Percentiles rank a stretch among this genome's conserved stretches.
phyloP scores from a whole-genome alignment of 768 basidiomycete species.

The Phylloporus sp. region DNA sequence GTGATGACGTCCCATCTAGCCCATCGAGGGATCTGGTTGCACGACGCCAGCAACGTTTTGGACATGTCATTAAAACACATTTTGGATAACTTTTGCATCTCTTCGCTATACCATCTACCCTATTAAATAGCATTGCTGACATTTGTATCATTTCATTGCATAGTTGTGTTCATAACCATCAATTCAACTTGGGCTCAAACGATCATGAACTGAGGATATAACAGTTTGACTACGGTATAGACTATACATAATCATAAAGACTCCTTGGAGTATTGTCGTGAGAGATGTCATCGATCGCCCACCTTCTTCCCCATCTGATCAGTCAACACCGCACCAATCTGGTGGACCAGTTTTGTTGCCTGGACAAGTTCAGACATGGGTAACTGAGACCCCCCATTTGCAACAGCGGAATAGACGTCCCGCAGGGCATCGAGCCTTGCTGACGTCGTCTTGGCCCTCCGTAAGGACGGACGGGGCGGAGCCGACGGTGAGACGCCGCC shows the following conservation, averaged over 20 bases:
- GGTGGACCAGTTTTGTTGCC: constrained; percentile 42
- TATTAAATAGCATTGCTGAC: constrained; percentile 10
- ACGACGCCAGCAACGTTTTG: constrained; percentile 37
- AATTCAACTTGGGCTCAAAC: constrained; percentile 2
- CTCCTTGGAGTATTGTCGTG: neutral
- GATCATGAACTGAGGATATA: too few species aligned
- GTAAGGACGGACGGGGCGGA: constrained; percentile 22
- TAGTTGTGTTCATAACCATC: constrained; percentile 19
- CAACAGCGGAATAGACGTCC: constrained; percentile 41
- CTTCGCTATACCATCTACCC: constrained; percentile 15
- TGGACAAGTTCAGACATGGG: constrained; percentile 46
- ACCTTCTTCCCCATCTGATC: constrained; percentile 43
- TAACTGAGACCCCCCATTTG: constrained; percentile 45
- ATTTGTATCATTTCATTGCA: constrained; percentile 25
- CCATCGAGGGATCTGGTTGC: constrained; percentile 44
- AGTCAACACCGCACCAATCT: constrained; percentile 44
- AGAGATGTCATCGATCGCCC: constrained; percentile 4
- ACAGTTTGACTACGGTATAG: neutral
- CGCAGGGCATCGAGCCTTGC: constrained; percentile 42
- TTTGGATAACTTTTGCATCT: constrained; percentile 11
- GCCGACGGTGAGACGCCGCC: constrained; percentile 3
- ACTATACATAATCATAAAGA: neutral
- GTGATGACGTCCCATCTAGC: constrained; percentile 50
- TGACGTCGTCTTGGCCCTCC: constrained; percentile 38
- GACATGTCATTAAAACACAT: constrained; percentile 1